Evolutionary conservation across 305 asterid species (phyloP), one percentile per base, ranked within the genome.

Genomic region (Nicotiana rustica): DNA sequence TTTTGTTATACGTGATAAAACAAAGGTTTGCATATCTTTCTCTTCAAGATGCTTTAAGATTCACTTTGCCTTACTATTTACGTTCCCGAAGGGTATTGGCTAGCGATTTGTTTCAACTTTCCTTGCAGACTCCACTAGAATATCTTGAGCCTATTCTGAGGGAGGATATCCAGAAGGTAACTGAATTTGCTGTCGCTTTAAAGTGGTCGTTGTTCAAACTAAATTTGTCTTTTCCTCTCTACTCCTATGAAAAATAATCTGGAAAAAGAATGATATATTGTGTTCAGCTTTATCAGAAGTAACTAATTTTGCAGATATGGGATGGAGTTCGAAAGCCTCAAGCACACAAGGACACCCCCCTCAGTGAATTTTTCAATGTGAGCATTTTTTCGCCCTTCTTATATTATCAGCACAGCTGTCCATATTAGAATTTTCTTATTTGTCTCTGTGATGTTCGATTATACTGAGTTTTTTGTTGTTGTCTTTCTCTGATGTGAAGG

Each of bases 1-100:
- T 56, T 93, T 93, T 82, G 95, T 92, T 57, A 88, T 92, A 85
- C 97, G 97, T 83, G 97, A 92, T 85, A 93, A 91, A 86, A 92
- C 94, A 33, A 92, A 90, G 97, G 97, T 93, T 79, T 69, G 79
- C 65, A 33, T 67, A 62, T 77, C 68, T 77, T 76, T 75, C 38
- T 65, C 17, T 78, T 78, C 29, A 36, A 70, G 61, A 21, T 60
- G 47, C 18, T 76, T 5, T 44, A 44, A 47, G 78, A 71, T 71
- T 71, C 78, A 44, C 61, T 44, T 44, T 47, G 38, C 78, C 35
- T 21, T 71, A 44, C 60, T 44, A 4, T 44, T 44, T 64, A 79
- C 60, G 2, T 18, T 64, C 82, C 64, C 0, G 6, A 44, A 71
- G 31, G 21, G 38, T 47, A 71, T 44, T 47, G 19, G 38, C 78